Base-by-base conservation (phyloP, 805 yeast genomes). In the Candida railenensis region DNA sequence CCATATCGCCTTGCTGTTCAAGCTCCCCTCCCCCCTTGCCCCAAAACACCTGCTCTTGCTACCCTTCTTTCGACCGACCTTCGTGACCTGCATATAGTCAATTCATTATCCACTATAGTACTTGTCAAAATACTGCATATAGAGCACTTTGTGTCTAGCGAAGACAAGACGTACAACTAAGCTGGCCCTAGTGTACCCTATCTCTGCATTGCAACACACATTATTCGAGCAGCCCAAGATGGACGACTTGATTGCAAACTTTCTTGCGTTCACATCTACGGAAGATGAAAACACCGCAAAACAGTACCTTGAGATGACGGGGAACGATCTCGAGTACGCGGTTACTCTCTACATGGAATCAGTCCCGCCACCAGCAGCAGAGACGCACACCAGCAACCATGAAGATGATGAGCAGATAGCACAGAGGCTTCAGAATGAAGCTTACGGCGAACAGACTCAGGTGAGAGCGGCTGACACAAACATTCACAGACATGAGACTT, bases 241-340 rank as follows among this genome's bases (percentile, higher is more conserved):
- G 65, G 78, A 77, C 44, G 86, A 77, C 43, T 67, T 73, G 41
- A 71, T 88, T 34, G 83, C 87, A 19, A 79, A 83, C 19, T 94
- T 94, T 65, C 72, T 91, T 63, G 91, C 92, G 36, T 83, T 94
- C 45, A 90, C 98, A 0, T 87, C 89, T 19, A 80, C 81, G 2
- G 75, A 81, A 1, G 92, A 87, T 59, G 74, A 78, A 1, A 75
- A 74, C 3, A 68, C 78, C 11, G 98, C 98, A 0, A 69, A 74
- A 44, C 89, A 85, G 54, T 94, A 85, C 59, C 63, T 94, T 18
- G 90, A 85, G 21, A 82, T 92, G 69, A 77, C 92, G 3, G 90
- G 85, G 42, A 81, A 82, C 40, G 81, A 89, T 61, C 61, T 92
- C 30, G 96, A 91, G 47, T 78, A 82, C 18, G 98, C 99, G 0